Base-by-base conservation (phyloP, 352 stramenopile genomes). In the Phytophthora megakarya region DNA sequence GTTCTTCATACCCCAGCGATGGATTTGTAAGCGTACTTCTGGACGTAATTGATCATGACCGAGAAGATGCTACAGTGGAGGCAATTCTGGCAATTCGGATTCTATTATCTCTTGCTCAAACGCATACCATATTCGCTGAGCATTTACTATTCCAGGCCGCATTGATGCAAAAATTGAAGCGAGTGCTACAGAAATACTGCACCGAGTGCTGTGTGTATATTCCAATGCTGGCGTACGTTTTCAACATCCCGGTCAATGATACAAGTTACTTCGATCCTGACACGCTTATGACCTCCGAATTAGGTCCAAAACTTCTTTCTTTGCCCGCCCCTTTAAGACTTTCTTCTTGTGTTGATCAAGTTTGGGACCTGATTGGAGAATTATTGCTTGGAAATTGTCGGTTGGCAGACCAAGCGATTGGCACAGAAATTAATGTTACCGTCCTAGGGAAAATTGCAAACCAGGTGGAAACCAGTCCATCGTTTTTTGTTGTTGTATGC, bases 321-420 rank as follows among this genome's bases (percentile, higher is more conserved):
- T 44, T 81, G 7, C 71, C 67, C 6, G 48, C 78, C 33, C 46
- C 26, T 15, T 61, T 39, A 1, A 76, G 75, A 32, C 9, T 55
- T 1, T 52, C 46, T 13, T 55, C 46, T 0, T 87, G 62, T 37
- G 45, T 86, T n/a, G 71, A 88, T 33, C 57, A 84, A 47, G 73
- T 88, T 0, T 92, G 85, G 85, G 80, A 89, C 38, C 44, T 94
- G 8, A 64, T 94, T 3, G 85, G 83, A 22, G 62, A 70, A 4
- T 35, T 90, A 25, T 51, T 92, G 13, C n/a, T 78, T 23, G 58
- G 70, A 11, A 92, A 90, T 42, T 86, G 72, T 50, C n/a, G 60
- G 11, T 16, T 65, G 1, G 12, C 32, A 7, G 43, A 56, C n/a
- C 65, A 21, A 23, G 55, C 73, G 3, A n/a, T 48, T 3, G 75